Conservation (phyloP, 2,329 filamentous ascomycete species). For the Colletotrichum shisoi region DNA sequence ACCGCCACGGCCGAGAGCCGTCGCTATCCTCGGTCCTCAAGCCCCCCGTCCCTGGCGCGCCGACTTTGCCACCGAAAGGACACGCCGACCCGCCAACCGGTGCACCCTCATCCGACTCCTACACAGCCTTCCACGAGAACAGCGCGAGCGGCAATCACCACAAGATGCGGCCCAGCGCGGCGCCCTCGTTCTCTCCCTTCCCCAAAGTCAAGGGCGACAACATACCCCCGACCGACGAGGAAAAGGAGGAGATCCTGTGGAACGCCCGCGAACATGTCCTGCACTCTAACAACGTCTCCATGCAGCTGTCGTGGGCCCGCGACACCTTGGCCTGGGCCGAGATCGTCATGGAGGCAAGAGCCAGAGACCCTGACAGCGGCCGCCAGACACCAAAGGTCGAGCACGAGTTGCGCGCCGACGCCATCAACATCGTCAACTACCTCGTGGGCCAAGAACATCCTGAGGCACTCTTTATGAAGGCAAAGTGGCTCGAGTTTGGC, state of each 20-base stretch:
- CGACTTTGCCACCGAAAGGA: conserved; percentile 39
- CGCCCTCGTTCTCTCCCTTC: conserved; percentile 89
- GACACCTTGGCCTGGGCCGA: conserved; percentile 91
- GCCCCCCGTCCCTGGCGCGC: conserved; percentile 37
- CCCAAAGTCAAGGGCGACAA: conserved; percentile 86
- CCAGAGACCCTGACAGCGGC: conserved; percentile 66
- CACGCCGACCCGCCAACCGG: conserved; percentile 47
- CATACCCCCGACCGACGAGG: conserved; percentile 90
- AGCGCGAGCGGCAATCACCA: conserved; percentile 42
- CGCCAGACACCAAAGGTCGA: conserved; percentile 81
- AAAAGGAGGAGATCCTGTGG: conserved; percentile 89
- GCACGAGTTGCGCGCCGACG: conserved; percentile 86
- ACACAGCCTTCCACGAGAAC: conserved; percentile 56
- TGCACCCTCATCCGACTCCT: conserved; percentile 43
- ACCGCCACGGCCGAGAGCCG: conserved; percentile 54
- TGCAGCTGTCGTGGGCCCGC: conserved; percentile 96
- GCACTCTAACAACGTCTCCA: conserved; percentile 91
- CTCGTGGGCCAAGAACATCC: conserved; percentile 91
- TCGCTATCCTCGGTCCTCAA: conserved; percentile 54
- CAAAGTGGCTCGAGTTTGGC: conserved; percentile 98
- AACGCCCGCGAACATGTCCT: conserved; percentile 83
- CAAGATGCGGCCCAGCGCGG: conserved; percentile 57
- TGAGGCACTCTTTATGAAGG: conserved; percentile 90
- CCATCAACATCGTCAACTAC: conserved; percentile 90
- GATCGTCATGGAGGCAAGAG: conserved; percentile 77